phyloP scores from a whole-genome alignment of 129 eudicot genomes.

The Kitagawia praeruptora region DNA sequence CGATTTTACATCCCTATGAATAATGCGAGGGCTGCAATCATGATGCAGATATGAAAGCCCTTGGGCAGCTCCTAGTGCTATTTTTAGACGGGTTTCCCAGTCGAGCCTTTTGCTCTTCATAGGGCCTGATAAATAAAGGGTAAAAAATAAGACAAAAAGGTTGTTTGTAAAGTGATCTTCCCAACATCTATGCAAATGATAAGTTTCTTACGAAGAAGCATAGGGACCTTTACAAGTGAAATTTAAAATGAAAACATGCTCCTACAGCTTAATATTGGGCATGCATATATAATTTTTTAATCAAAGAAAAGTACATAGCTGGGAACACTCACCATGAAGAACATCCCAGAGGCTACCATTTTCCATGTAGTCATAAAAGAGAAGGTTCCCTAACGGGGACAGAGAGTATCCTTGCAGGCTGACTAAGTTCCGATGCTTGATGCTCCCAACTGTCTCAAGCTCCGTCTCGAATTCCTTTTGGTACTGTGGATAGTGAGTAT shows the following conservation, averaged over 20 bases:
- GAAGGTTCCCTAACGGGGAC: constrained; percentile 81
- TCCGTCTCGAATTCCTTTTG: constrained; percentile 92
- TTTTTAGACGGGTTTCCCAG: constrained; percentile 77
- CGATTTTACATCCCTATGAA: constrained; percentile 94
- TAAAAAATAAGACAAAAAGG: background rate
- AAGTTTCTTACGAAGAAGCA: background rate
- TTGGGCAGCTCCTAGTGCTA: constrained; percentile 89
- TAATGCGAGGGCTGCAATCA: constrained; percentile 94
- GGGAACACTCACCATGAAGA: constrained; percentile 62
- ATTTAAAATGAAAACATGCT: background rate
- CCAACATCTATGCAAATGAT: background rate
- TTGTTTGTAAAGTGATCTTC: background rate
- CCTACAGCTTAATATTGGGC: background rate
- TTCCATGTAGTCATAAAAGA: constrained; percentile 96
- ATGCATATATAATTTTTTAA: background rate
- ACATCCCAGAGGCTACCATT: constrained; percentile 99
- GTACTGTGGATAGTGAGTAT: constrained; percentile 63
- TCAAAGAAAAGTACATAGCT: too few species aligned
- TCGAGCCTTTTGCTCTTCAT: constrained; percentile 73
- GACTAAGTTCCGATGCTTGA: constrained; percentile 88
- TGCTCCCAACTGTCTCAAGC: constrained; percentile 87
- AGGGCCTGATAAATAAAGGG: constrained; percentile 31
- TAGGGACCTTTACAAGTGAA: background rate
- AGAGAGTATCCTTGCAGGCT: constrained; percentile 94
- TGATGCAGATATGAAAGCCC: constrained; percentile 99